phyloP scores from a whole-genome alignment of 345 rosid species.

The Gossypium turneri region DNA sequence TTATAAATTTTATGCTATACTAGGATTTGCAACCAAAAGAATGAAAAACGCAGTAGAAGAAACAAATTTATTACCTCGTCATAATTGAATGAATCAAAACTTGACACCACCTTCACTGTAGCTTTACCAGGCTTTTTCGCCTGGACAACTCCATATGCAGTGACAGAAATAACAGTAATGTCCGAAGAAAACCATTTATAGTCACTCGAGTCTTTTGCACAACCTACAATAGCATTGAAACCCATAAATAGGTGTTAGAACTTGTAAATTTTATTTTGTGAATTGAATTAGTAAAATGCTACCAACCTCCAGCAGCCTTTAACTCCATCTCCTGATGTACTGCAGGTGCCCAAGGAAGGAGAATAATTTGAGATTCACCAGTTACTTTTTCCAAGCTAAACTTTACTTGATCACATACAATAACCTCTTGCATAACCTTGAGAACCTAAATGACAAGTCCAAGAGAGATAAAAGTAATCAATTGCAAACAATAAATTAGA shows the following conservation, averaged over 20 bases:
- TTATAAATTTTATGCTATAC: constrained; percentile 2
- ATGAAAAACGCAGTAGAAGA: neutral
- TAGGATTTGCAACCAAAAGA: neutral
- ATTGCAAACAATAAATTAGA: neutral
- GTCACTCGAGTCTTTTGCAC: constrained; percentile 72
- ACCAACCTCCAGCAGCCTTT: constrained; percentile 72
- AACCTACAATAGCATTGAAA: constrained; percentile 45
- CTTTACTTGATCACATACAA: constrained; percentile 71
- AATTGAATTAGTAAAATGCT: constrained; percentile 11
- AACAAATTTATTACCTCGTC: constrained; percentile 62
- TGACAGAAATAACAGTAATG: constrained; percentile 48
- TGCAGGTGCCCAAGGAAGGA: constrained; percentile 81
- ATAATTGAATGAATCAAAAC: constrained; percentile 69
- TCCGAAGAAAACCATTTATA: constrained; percentile 93
- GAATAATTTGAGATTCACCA: constrained; percentile 36
- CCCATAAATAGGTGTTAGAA: constrained; percentile 17
- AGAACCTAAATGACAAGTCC: constrained; percentile 49
- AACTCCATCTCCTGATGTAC: constrained; percentile 82
- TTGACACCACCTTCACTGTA: constrained; percentile 67
- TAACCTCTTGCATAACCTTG: constrained; percentile 64
- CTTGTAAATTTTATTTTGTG: neutral
- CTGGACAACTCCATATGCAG: constrained; percentile 75
- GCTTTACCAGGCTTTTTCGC: constrained; percentile 91
- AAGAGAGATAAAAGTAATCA: neutral
- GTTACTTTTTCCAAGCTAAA: constrained; percentile 43